These are phyloP conservation scores for Suillus cothurnatus DNA, from an alignment of 768 basidiomycete genomes.

Conservation along the genomic window DNA sequence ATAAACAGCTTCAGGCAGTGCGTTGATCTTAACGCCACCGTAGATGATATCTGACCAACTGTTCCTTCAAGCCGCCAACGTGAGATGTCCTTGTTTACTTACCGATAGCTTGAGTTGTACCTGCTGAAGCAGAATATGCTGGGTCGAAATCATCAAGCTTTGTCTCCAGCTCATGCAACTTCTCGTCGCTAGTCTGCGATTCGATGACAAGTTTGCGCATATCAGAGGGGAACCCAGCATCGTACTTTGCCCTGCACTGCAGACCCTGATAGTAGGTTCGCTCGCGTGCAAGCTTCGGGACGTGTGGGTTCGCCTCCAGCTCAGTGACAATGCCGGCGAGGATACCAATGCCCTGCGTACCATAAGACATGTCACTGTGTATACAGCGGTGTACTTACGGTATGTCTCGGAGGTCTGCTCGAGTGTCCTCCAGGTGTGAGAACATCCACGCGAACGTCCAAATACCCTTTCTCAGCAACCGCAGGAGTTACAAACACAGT, in stretches of 20 bases:
- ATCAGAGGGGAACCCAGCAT: slow-evolving; percentile 33
- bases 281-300: slow-evolving; percentile 31
- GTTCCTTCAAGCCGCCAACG: slow-evolving; percentile 24
- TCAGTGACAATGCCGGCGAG: slow-evolving; percentile 49
- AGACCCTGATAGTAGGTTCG: slow-evolving; percentile 34
- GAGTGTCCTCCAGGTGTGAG: slow-evolving; percentile 56
- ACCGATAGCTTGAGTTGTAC: slow-evolving; percentile 33
- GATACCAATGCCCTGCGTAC: slow-evolving; percentile 49
- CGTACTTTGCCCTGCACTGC: slow-evolving; percentile 45
- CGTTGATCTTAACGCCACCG: slow-evolving; percentile 48
- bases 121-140: slow-evolving; percentile 18
- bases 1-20: slow-evolving; percentile 44
- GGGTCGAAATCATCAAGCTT: slow-evolving; percentile 26
- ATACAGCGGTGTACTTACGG: slow-evolving; percentile 32
- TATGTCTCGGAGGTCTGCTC: slow-evolving; percentile 53
- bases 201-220: slow-evolving; percentile 23
- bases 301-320: slow-evolving; percentile 47
- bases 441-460: slow-evolving; percentile 45
- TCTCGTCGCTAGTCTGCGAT: slow-evolving; percentile 25
- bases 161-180: slow-evolving; percentile 16
- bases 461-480: slow-evolving; percentile 46
- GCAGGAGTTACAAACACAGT: slow-evolving; percentile 33
- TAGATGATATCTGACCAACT: slow-evolving; percentile 43
- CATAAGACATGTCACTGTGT: neutral
- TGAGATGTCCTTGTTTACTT: slow-evolving; percentile 29